Percentiles rank a stretch among this genome's conserved stretches.
Evolutionary conservation across 1,284 basidiomycete species (phyloP).

Genomic region (Chondrostereum purpureum): DNA sequence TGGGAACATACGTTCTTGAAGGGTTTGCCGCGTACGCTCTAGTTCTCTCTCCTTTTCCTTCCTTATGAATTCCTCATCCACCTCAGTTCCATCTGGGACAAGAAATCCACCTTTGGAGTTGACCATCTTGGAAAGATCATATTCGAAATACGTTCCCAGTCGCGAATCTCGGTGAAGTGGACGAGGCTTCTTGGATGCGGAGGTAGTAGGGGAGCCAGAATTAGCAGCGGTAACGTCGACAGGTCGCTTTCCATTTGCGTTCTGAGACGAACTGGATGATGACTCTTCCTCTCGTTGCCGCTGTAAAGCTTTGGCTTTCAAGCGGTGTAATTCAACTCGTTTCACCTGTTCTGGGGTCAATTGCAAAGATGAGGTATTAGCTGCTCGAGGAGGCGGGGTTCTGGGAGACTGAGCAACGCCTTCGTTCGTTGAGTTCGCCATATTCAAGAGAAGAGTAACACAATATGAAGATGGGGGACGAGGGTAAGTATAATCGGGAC

Average conservation of each 20-base stretch:
- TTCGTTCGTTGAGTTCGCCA: no score
- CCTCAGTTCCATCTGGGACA: slow-evolving; percentile 75
- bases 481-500: no score
- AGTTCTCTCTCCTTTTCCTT: slow-evolving; percentile 75
- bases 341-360: slow-evolving; percentile 39
- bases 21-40: slow-evolving; percentile 57
- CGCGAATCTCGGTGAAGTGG: slow-evolving; percentile 66
- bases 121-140: slow-evolving; percentile 95
- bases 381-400: background rate
- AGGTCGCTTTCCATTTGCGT: slow-evolving; percentile 54
- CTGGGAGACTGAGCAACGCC: no score
- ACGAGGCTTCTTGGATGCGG: slow-evolving; percentile 32
- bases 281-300: slow-evolving; percentile 12
- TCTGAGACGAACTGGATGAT: slow-evolving; percentile 70
- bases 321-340: slow-evolving; percentile 46
- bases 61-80: slow-evolving; percentile 56
- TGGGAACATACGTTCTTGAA: slow-evolving; percentile 59
- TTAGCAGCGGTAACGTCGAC: slow-evolving; percentile 40
- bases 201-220: slow-evolving; percentile 55
- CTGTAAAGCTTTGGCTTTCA: slow-evolving; percentile 59
- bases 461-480: no score
- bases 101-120: slow-evolving; percentile 93
- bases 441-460: no score
- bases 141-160: slow-evolving; percentile 87
- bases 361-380: background rate